Evolutionary conservation across 2,329 filamentous ascomycete genomes (phyloP).

Genomic region (Chaetothyriales sp.): DNA sequence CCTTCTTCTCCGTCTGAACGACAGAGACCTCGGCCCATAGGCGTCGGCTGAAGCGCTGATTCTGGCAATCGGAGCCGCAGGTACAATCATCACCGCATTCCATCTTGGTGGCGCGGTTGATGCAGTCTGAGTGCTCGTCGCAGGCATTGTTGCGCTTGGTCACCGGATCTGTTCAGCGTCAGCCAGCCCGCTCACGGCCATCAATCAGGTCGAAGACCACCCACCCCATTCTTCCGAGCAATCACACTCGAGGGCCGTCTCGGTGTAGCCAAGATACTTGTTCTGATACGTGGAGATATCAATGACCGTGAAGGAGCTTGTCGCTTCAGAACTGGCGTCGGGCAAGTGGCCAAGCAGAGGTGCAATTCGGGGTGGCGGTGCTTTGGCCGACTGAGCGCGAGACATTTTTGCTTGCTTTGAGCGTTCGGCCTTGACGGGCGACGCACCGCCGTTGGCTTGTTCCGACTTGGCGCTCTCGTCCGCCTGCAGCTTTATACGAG

Average conservation of each 20-base stretch:
- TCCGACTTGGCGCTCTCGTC: slow-evolving; percentile 23
- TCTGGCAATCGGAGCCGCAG: slow-evolving; percentile 78
- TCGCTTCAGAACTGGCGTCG: slow-evolving; percentile 65
- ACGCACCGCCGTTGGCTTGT: slow-evolving; percentile 46
- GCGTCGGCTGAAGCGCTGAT: slow-evolving; percentile 84
- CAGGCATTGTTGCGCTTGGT: slow-evolving; percentile 62
- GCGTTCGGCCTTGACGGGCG: slow-evolving; percentile 44
- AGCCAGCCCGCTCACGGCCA: slow-evolving; percentile 7
- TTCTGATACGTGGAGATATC: slow-evolving; percentile 79
- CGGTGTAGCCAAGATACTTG: slow-evolving; percentile 79
- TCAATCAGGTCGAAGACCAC: slow-evolving; percentile 23
- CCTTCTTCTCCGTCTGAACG: slow-evolving; percentile 97
- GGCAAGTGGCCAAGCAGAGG: slow-evolving; percentile 60
- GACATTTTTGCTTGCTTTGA: slow-evolving; percentile 57
- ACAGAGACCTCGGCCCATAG: slow-evolving; percentile 85
- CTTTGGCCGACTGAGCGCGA: slow-evolving; percentile 61
- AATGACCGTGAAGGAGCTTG: slow-evolving; percentile 64
- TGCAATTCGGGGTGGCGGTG: slow-evolving; percentile 43
- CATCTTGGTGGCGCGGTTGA: slow-evolving; percentile 96
- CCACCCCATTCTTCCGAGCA: slow-evolving; percentile 90
- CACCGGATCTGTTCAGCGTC: slow-evolving; percentile 36
- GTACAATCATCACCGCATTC: slow-evolving; percentile 81
- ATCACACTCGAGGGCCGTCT: slow-evolving; percentile 89
- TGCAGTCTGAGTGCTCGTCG: slow-evolving; percentile 92
- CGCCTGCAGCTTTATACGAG: background rate